These are phyloP conservation scores for Candida taoyuanica DNA, from an alignment of 805 yeast genomes.

Conservation along the genomic window DNA sequence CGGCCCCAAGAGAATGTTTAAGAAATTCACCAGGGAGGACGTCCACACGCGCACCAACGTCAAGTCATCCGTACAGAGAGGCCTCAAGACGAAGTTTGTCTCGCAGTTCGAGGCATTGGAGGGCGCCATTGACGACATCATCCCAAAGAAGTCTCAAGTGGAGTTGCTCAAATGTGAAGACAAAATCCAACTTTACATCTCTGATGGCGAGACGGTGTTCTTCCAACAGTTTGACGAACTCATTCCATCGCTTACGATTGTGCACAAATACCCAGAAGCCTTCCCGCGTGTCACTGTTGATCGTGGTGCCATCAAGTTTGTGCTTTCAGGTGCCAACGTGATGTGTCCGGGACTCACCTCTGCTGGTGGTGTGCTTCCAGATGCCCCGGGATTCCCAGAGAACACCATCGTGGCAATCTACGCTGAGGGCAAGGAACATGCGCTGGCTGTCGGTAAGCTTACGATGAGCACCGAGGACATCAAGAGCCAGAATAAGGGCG, in stretches of 20 bases:
- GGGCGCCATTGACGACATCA: constrained; percentile 68
- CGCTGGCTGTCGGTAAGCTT: constrained; percentile 86
- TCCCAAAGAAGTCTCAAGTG: constrained; percentile 86
- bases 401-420: constrained; percentile 75
- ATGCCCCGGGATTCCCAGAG: constrained; percentile 55
- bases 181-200: constrained; percentile 69
- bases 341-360: constrained; percentile 96
- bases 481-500: constrained; percentile 75
- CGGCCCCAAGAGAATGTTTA: not conserved
- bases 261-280: constrained; percentile 76
- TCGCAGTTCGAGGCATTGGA: constrained; percentile 72
- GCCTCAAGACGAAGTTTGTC: constrained; percentile 70
- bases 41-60: constrained; percentile 87
- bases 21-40: constrained; percentile 79
- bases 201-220: constrained; percentile 69
- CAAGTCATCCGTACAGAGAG: constrained; percentile 91
- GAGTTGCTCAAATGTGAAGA: constrained; percentile 85
- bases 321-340: constrained; percentile 91
- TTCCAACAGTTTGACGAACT: constrained; percentile 79
- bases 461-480: constrained; percentile 88
- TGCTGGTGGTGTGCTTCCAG: constrained; percentile 79
- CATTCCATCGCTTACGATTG: constrained; percentile 68
- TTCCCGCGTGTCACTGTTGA: constrained; percentile 90
- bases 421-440: constrained; percentile 91
- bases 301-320: constrained; percentile 94